phyloP scores from a whole-genome alignment of 2,329 filamentous ascomycete genomes.

The Balansia obtecta region DNA sequence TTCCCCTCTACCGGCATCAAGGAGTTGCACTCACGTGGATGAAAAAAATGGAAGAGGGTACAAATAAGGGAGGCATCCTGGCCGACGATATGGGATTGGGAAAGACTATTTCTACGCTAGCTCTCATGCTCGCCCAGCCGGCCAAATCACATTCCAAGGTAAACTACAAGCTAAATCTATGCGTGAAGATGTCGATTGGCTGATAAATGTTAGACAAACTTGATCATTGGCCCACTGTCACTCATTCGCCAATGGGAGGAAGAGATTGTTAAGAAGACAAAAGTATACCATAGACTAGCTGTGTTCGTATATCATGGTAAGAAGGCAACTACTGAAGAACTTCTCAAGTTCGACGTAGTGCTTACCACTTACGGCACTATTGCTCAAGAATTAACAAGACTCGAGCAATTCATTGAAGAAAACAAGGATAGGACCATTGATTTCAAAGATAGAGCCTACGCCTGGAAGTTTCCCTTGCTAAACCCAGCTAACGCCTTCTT shows the following conservation, averaged over 20 bases:
- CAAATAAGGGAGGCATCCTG: conserved; percentile 77
- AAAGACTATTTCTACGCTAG: conserved; percentile 76
- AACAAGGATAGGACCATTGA: conserved; percentile 27
- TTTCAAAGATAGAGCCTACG: conserved; percentile 23
- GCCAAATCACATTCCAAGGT: conserved; percentile 32
- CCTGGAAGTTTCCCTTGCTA: conserved; percentile 41
- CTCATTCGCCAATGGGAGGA: conserved; percentile 75
- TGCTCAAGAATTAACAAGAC: conserved; percentile 45
- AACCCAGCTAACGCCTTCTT: conserved; percentile 50
- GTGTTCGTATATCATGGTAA: conserved; percentile 62
- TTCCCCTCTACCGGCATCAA: conserved; percentile 68
- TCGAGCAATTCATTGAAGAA: conserved; percentile 39
- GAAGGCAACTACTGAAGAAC: conserved; percentile 46
- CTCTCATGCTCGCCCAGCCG: conserved; percentile 60
- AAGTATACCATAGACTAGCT: conserved; percentile 42
- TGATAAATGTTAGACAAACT: conserved; percentile 51
- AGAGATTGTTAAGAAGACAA: conserved; percentile 63
- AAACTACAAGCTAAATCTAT: conserved; percentile 12
- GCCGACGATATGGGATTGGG: conserved; percentile 91
- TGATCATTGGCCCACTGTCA: conserved; percentile 71
- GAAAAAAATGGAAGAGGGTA: conserved; percentile 62
- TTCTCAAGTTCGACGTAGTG: conserved; percentile 62
- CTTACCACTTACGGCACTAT: conserved; percentile 82
- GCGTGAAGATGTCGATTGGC: conserved; percentile 27
- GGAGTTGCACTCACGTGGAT: conserved; percentile 76